A percentile compares a stretch with the other conserved stretches of the same genome.
Conservation (phyloP, 2,329 filamentous ascomycete genomes). For the Aspergillus eucalypticola region DNA sequence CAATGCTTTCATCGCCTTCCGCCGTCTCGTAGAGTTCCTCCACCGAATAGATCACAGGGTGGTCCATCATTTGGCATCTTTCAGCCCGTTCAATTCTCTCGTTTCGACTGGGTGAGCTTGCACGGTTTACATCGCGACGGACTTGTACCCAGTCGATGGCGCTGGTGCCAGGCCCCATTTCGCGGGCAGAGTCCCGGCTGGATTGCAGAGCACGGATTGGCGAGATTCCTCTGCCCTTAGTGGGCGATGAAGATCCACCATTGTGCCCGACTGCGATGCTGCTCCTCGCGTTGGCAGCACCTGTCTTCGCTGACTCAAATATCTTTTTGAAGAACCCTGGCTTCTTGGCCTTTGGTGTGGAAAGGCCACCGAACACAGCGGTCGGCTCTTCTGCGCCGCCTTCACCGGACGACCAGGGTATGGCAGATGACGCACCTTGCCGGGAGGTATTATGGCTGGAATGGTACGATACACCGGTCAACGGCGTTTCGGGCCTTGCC, state of each 20-base stretch:
- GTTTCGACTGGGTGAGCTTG: slow-evolving; percentile 86
- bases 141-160: slow-evolving; percentile 93
- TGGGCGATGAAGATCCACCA: slow-evolving; percentile 48
- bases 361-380: slow-evolving; percentile 74
- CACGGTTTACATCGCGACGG: slow-evolving; percentile 89
- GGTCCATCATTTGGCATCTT: slow-evolving; percentile 90
- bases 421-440: slow-evolving; percentile 62
- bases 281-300: slow-evolving; percentile 83
- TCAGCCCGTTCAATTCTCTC: slow-evolving; percentile 83
- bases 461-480: slow-evolving; percentile 84
- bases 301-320: slow-evolving; percentile 89
- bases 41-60: slow-evolving; percentile 82
- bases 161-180: slow-evolving; percentile 65
- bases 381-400: slow-evolving; percentile 61
- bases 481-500: slow-evolving; percentile 52
- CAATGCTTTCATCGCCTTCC: slow-evolving; percentile 85
- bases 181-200: slow-evolving; percentile 58
- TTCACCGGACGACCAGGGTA: slow-evolving; percentile 55
- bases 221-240: slow-evolving; percentile 52
- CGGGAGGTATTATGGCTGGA: slow-evolving; percentile 73
- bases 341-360: slow-evolving; percentile 73
- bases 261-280: slow-evolving; percentile 70
- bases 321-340: slow-evolving; percentile 95
- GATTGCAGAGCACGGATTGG: slow-evolving; percentile 37
- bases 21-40: slow-evolving; percentile 83